Conservation (phyloP, 2,329 filamentous ascomycete species). For the Ceratocystis cubensis region DNA sequence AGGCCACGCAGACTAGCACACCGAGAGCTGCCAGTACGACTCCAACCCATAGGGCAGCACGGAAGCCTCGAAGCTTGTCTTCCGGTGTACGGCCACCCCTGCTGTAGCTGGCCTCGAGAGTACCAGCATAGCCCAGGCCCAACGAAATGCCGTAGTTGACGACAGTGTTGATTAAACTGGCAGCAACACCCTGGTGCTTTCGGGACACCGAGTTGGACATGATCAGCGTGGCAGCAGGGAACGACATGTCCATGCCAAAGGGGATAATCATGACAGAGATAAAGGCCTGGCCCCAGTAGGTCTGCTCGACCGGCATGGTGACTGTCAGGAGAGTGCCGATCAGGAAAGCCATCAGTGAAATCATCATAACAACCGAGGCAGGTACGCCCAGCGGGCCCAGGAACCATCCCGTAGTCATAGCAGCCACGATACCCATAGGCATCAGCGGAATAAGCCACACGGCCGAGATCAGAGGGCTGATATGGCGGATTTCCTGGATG, state of each 20-base stretch:
- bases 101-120: conserved; percentile 37
- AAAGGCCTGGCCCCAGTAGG: conserved; percentile 54
- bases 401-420: conserved; percentile 34
- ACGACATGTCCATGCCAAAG: conserved; percentile 55
- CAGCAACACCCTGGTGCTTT: conserved; percentile 36
- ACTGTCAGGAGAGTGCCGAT: conserved; percentile 34
- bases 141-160: conserved; percentile 58
- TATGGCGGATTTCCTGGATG: conserved; percentile 33
- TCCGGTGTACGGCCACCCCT: conserved; percentile 26
- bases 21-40: conserved; percentile 31
- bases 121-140: conserved; percentile 53
- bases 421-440: conserved; percentile 34
- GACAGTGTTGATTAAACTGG: conserved; percentile 48
- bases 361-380: conserved; percentile 33
- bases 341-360: conserved; percentile 35
- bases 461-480: conserved; percentile 33
- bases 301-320: conserved; percentile 40
- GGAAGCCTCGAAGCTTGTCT: conserved; percentile 27
- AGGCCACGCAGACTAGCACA: conserved; percentile 25
- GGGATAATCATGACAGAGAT: conserved; percentile 45
- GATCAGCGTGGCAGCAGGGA: conserved; percentile 49
- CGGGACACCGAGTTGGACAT: conserved; percentile 40
- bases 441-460: conserved; percentile 36
- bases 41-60: conserved; percentile 33
- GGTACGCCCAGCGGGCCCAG: conserved; percentile 30